A percentile compares a stretch with the other conserved stretches of the same genome.
phyloP scores from a whole-genome alignment of 2,329 filamentous ascomycete species.

The Pestalotiopsis fici region DNA sequence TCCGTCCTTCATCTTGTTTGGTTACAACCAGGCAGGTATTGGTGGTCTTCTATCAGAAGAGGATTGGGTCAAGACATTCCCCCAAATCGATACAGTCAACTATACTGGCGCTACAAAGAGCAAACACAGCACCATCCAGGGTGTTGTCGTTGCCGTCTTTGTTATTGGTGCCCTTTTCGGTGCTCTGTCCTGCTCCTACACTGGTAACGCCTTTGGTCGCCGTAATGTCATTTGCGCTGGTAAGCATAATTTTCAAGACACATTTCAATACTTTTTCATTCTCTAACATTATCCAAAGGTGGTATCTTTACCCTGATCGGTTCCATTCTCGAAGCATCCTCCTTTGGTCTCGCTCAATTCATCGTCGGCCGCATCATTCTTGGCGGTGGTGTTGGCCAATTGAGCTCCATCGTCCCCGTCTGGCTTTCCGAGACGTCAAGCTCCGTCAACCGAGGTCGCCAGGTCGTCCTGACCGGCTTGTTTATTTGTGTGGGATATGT shows the following conservation, averaged over 20 bases:
- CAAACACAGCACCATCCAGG: constrained; percentile 35
- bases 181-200: constrained; percentile 34
- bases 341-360: constrained; percentile 41
- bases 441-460: constrained; percentile 42
- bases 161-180: constrained; percentile 37
- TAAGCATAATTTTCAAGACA: not conserved
- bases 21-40: constrained; percentile 41
- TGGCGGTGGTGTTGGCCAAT: constrained; percentile 38
- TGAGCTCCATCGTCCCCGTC: constrained; percentile 41
- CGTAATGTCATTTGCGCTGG: constrained; percentile 39
- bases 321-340: constrained; percentile 39
- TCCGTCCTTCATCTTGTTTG: constrained; percentile 42
- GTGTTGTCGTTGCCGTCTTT: constrained; percentile 37
- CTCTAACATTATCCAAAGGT: constrained; percentile 7
- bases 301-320: constrained; percentile 41
- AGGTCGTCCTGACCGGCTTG: constrained; percentile 37
- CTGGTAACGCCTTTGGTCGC: constrained; percentile 40
- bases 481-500: constrained; percentile 38
- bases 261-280: no score
- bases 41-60: constrained; percentile 34
- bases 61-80: constrained; percentile 36
- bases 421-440: constrained; percentile 40
- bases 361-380: constrained; percentile 40
- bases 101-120: constrained; percentile 28
- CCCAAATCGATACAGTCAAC: constrained; percentile 38